phyloP scores from a whole-genome alignment of 2,329 filamentous ascomycete species.

The Penicillium corylophilum region DNA sequence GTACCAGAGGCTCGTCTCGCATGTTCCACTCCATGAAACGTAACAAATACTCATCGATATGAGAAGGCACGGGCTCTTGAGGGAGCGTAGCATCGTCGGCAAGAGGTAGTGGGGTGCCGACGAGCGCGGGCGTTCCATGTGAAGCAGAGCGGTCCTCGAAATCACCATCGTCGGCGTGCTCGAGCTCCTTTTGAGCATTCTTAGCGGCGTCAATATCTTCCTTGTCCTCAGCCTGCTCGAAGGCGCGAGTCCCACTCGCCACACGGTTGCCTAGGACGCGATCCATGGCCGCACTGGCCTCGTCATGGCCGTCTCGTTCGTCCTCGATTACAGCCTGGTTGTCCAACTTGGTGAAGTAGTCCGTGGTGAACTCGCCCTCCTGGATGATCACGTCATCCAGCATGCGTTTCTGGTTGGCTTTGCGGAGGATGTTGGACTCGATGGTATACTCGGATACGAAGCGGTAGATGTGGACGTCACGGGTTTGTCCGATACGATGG shows the following conservation, averaged over 20 bases:
- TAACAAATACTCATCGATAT: constrained; percentile 75
- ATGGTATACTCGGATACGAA: constrained; percentile 92
- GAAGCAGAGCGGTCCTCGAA: constrained; percentile 65
- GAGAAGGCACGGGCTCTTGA: constrained; percentile 50
- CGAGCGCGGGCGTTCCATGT: constrained; percentile 35
- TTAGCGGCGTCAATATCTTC: constrained; percentile 89
- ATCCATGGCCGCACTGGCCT: constrained; percentile 80
- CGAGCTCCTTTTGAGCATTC: constrained; percentile 82
- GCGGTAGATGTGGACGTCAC: constrained; percentile 97
- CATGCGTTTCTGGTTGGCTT: constrained; percentile 96
- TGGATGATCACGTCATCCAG: constrained; percentile 98
- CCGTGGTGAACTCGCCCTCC: constrained; percentile 95
- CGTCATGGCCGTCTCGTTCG: constrained; percentile 64
- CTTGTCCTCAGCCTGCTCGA: constrained; percentile 87
- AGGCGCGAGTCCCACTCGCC: constrained; percentile 65
- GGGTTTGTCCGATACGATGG: constrained; percentile 94
- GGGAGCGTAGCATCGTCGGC: constrained; percentile 28
- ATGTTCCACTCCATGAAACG: constrained; percentile 63
- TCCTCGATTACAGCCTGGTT: constrained; percentile 66
- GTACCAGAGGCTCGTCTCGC: constrained; percentile 49
- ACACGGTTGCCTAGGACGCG: constrained; percentile 72
- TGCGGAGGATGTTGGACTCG: constrained; percentile 94
- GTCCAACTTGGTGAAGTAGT: constrained; percentile 80
- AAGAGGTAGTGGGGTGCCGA: constrained; percentile 39
- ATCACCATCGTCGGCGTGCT: constrained; percentile 78